phyloP scores from a whole-genome alignment of 2,329 filamentous ascomycete species.

The Fusarium sp. region DNA sequence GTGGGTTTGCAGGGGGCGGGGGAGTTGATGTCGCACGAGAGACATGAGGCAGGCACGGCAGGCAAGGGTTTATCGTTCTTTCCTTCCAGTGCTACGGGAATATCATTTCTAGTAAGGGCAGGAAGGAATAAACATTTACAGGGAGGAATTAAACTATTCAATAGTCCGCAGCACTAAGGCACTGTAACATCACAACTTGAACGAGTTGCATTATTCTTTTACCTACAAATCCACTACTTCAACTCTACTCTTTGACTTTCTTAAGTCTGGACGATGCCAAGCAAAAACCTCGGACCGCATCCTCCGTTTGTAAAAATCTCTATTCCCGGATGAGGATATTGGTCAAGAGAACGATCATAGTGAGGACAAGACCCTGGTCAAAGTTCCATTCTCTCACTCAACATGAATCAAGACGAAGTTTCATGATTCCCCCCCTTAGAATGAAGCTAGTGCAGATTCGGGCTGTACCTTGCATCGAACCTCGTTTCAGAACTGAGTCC shows the following conservation, averaged over 20 bases:
- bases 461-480: constrained; percentile 13
- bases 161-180: not conserved
- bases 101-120: constrained; percentile 11
- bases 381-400: constrained; percentile 37
- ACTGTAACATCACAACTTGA: not conserved
- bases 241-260: not conserved
- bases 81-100: constrained; percentile 16
- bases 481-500: constrained; percentile 32
- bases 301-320: not conserved
- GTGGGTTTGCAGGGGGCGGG: constrained; percentile 31
- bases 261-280: constrained; percentile 10
- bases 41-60: constrained; percentile 15
- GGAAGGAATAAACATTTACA: constrained; percentile 10
- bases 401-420: constrained; percentile 34
- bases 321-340: not conserved
- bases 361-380: constrained; percentile 8
- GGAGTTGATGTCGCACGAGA: constrained; percentile 32
- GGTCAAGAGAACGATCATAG: not conserved
- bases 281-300: not conserved
- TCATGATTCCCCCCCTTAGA: constrained; percentile 22
- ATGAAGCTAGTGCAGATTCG: not conserved
- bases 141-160: not conserved
- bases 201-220: not conserved
- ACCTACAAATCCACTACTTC: not conserved
- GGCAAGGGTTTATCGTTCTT: constrained; percentile 24